phyloP scores from a whole-genome alignment of 2,329 filamentous ascomycete genomes.

The Dryadomyces sulphureus region DNA sequence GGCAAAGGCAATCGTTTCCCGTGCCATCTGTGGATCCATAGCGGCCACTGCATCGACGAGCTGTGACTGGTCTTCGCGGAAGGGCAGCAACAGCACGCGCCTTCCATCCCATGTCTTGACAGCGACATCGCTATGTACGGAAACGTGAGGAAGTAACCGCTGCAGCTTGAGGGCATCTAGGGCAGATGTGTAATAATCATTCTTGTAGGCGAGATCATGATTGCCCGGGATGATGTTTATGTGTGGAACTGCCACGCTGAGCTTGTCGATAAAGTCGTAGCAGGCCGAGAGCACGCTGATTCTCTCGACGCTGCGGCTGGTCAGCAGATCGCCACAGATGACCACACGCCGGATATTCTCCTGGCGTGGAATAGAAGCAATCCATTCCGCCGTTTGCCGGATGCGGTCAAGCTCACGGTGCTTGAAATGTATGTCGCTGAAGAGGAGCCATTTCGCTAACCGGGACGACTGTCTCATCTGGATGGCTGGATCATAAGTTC shows the following conservation, averaged over 20 bases:
- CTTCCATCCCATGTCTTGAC: slow-evolving; percentile 16
- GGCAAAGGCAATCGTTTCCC: slow-evolving; percentile 16
- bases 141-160: slow-evolving; percentile 13
- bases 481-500: too few relatives aligned
- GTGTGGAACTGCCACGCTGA: slow-evolving; percentile 15
- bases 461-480: neutral
- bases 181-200: slow-evolving; percentile 17
- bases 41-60: slow-evolving; percentile 13
- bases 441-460: slow-evolving; percentile 14
- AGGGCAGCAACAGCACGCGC: slow-evolving; percentile 18
- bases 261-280: slow-evolving; percentile 17
- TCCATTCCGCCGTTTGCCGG: slow-evolving; percentile 16
- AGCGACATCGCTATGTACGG: slow-evolving; percentile 13
- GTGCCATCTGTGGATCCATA: slow-evolving; percentile 12
- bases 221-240: slow-evolving; percentile 20
- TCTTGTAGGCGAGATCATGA: slow-evolving; percentile 19
- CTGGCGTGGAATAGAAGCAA: slow-evolving; percentile 13
- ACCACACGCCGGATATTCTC: slow-evolving; percentile 15
- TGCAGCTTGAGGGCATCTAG: slow-evolving; percentile 16
- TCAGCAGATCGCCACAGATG: slow-evolving; percentile 19
- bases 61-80: slow-evolving; percentile 18
- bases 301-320: slow-evolving; percentile 15
- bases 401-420: slow-evolving; percentile 16
- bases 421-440: slow-evolving; percentile 20
- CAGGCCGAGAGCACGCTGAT: slow-evolving; percentile 18